Evolutionary conservation across 2,329 filamentous ascomycete genomes (phyloP).

Genomic region (Cladosporium colombiae): DNA sequence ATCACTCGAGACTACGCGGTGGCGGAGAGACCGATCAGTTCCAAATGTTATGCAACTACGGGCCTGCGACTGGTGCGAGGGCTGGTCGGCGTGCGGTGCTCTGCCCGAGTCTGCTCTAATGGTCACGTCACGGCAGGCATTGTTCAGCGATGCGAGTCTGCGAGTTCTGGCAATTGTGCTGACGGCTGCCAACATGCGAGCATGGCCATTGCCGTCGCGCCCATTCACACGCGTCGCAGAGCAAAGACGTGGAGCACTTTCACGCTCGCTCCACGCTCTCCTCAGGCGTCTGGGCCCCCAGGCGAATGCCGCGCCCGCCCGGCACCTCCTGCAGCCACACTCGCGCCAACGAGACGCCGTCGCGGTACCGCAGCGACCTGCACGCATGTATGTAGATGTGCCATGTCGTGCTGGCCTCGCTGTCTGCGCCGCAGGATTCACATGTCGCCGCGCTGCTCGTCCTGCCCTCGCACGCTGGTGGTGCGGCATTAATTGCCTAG

Average conservation of each 20-base stretch:
- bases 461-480: not conserved
- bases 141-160: not conserved
- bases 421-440: not conserved
- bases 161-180: not conserved
- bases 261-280: not conserved
- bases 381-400: constrained; percentile 2
- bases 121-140: not conserved
- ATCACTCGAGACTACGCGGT: constrained; percentile 8
- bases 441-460: constrained; percentile 4
- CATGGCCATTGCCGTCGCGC: constrained; percentile 6
- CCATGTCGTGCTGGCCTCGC: not conserved
- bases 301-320: not conserved
- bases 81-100: not conserved
- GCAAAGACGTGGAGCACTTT: not conserved
- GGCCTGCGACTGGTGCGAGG: not conserved
- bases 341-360: not conserved
- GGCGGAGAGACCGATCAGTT: constrained; percentile 16
- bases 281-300: not conserved
- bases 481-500: constrained; percentile 10
- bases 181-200: not conserved
- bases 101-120: not conserved
- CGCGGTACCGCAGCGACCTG: not conserved
- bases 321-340: constrained; percentile 10
- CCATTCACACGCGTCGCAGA: constrained; percentile 11
- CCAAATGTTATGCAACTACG: constrained; percentile 3